phyloP scores from a whole-genome alignment of 2,329 filamentous ascomycete species.

The Colletotrichum gigasporum region DNA sequence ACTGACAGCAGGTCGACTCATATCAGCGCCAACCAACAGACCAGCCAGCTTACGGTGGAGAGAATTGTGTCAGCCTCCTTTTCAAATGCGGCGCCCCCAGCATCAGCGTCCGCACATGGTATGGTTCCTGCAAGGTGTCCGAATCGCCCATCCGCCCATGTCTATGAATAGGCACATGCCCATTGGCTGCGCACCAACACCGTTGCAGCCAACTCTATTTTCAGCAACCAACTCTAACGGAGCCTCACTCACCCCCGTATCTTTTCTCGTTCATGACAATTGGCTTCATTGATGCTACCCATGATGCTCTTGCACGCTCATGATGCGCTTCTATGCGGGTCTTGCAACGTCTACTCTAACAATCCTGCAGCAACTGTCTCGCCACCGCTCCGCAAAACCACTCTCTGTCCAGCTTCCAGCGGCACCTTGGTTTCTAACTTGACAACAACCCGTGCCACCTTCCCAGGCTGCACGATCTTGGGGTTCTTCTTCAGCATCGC shows the following conservation, averaged over 20 bases:
- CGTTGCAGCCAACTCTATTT: conserved; percentile 26
- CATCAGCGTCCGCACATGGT: background rate
- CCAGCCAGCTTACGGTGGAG: background rate
- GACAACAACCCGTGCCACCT: conserved; percentile 80
- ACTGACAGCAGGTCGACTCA: background rate
- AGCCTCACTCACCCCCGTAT: conserved; percentile 8
- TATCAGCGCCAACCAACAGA: background rate
- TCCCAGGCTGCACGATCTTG: conserved; percentile 81
- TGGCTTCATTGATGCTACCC: background rate
- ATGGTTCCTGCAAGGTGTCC: conserved; percentile 4
- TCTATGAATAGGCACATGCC: background rate
- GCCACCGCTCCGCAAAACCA: conserved; percentile 83
- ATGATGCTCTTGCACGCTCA: background rate
- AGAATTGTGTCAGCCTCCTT: background rate
- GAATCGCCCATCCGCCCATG: too few species aligned
- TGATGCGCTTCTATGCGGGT: conserved; percentile 9
- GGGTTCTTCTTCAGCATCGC: conserved; percentile 84
- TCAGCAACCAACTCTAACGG: conserved; percentile 20
- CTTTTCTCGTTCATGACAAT: background rate
- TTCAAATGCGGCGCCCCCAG: background rate
- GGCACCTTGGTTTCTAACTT: conserved; percentile 80
- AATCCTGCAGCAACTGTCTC: conserved; percentile 89
- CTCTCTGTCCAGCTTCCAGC: conserved; percentile 79
- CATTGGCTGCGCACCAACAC: conserved; percentile 5
- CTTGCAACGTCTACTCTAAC: conserved; percentile 66